Evolutionary conservation across 1,139 yeast genomes (phyloP).

Genomic region (Eremothecium sinecaudum): DNA sequence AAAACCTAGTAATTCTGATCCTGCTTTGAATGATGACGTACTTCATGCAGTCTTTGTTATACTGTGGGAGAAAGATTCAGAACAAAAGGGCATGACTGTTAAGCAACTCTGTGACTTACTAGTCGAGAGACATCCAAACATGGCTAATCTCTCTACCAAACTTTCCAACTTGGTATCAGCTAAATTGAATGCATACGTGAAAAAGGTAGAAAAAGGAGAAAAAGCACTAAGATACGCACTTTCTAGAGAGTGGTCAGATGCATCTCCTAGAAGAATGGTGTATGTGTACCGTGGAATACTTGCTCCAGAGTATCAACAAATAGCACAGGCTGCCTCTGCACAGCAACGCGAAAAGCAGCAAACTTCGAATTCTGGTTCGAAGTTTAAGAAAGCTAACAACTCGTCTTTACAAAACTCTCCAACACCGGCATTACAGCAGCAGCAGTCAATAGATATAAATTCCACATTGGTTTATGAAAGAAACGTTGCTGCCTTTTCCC

Average conservation of each 20-base stretch:
- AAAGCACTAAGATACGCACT: slow-evolving; percentile 59
- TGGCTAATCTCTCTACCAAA: slow-evolving; percentile 69
- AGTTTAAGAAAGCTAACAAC: slow-evolving; percentile 7
- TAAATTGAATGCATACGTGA: slow-evolving; percentile 72
- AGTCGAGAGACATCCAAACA: slow-evolving; percentile 64
- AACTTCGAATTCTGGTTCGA: slow-evolving; percentile 17
- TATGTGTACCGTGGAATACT: slow-evolving; percentile 72
- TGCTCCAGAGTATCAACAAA: slow-evolving; percentile 61
- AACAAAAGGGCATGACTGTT: slow-evolving; percentile 73
- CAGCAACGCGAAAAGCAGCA: slow-evolving; percentile 15
- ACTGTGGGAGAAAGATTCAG: slow-evolving; percentile 55
- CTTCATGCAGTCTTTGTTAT: slow-evolving; percentile 64
- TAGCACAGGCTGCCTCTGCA: slow-evolving; percentile 47
- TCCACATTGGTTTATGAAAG: slow-evolving; percentile 7
- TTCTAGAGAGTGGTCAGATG: slow-evolving; percentile 83
- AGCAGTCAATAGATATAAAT: neutral
- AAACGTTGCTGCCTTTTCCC: slow-evolving; percentile 4
- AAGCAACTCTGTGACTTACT: slow-evolving; percentile 73
- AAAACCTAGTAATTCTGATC: slow-evolving; percentile 50
- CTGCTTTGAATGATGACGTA: slow-evolving; percentile 67
- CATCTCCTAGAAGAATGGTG: slow-evolving; percentile 80
- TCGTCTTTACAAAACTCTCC: slow-evolving; percentile 4
- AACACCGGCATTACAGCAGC: neutral
- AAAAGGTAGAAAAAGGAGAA: slow-evolving; percentile 73
- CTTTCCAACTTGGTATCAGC: slow-evolving; percentile 78